phyloP scores from a whole-genome alignment of 1,284 basidiomycete species.

The Sporisorium iseilematis-ciliati region DNA sequence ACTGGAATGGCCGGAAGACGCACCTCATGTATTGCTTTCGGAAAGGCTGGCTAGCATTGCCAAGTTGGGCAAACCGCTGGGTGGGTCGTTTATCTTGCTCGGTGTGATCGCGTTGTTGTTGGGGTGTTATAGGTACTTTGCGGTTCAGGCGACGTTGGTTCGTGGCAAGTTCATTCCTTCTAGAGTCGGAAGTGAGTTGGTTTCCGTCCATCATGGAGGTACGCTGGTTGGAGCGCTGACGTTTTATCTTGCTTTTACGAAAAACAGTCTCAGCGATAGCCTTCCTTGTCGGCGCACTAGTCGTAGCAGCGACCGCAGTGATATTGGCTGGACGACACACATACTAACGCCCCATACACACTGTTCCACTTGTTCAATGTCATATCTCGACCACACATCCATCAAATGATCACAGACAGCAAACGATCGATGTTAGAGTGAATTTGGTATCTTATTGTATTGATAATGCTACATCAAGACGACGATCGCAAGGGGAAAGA shows the following conservation, averaged over 20 bases:
- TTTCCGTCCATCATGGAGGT: not conserved
- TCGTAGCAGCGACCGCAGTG: slow-evolving; percentile 49
- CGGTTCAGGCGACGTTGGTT: slow-evolving; percentile 52
- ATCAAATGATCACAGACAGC: slow-evolving; percentile 1
- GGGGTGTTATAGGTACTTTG: slow-evolving; percentile 58
- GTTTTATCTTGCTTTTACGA: not conserved
- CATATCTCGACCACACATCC: not conserved
- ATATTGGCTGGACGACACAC: slow-evolving; percentile 32
- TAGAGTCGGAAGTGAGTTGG: slow-evolving; percentile 55
- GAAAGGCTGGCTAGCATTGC: slow-evolving; percentile 32
- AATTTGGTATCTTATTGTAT: slow-evolving; percentile 25
- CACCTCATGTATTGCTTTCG: slow-evolving; percentile 21
- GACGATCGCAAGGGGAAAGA: not conserved
- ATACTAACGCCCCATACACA: slow-evolving; percentile 3
- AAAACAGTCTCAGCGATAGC: slow-evolving; percentile 35
- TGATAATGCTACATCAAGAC: slow-evolving; percentile 20
- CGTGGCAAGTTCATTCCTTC: slow-evolving; percentile 58
- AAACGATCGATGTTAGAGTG: slow-evolving; percentile 1
- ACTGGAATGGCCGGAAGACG: slow-evolving; percentile 4
- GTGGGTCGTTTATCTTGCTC: slow-evolving; percentile 57
- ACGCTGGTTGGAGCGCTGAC: not conserved
- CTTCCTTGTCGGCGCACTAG: slow-evolving; percentile 42
- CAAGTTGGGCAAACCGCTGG: slow-evolving; percentile 59
- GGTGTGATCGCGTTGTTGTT: slow-evolving; percentile 56
- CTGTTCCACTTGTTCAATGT: not conserved